Evolutionary conservation across 208 protist genomes (phyloP), one percentile per base, ranked within the genome.

Genomic region (Phytomonas sp.): DNA sequence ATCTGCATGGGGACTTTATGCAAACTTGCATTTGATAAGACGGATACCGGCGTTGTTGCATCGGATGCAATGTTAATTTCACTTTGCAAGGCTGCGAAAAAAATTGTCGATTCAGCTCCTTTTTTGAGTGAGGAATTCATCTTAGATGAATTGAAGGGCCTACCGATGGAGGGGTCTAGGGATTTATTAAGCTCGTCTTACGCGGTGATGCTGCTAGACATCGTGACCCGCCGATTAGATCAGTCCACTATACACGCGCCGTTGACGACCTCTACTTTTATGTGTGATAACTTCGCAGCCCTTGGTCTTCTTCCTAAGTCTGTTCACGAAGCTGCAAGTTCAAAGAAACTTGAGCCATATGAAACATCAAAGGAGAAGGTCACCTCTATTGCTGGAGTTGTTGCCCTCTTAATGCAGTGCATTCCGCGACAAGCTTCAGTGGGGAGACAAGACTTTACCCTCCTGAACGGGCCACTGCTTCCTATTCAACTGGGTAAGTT

Each of bases 401-500:
- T 56, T 26, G 45, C 45, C 19, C 16, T 56, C 16, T 23, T 56
- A 69, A 30, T 52, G 33, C 26, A 29, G 26, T n/a, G 60, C 26
- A 29, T 34, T 23, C 71, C 19, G 19, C 26, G 45, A 26, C 45
- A 56, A 56, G 23, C 45, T 26, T 26, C 23, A 6, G 19, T 26
- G 10, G 45, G 45, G 19, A 26, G 45, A 1, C 45, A 6, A 56
- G 19, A 8, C n/a, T 19, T 12, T 30, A 32, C n/a, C 37, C 40
- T 63, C 0, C 16, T 34, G 34, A 65, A 67, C 12, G 78, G 66
- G 19, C 75, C 71, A 37, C 63, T 77, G 33, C 68, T 94, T 6
- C 81, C 80, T 12, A 63, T 94, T 74, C 84, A 94, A 71, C 75
- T 94, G 14, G 77, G 75, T 23, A 90, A 90, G 74, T 72, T 94